phyloP scores from a whole-genome alignment of 75 land plant genomes.

The Picea sitchensis region DNA sequence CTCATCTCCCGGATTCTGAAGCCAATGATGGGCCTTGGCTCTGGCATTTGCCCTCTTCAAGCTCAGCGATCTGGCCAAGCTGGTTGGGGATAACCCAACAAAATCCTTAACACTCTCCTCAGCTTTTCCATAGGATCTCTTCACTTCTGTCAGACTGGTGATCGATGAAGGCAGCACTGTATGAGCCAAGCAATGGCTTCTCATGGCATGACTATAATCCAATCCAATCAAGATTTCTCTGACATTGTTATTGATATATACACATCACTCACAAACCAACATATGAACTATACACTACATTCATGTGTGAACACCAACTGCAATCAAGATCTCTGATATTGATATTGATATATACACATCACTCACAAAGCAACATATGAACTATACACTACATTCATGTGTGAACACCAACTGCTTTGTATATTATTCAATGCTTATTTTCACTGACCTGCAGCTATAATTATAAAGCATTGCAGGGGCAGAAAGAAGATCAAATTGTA shows the following conservation, averaged over 20 bases:
- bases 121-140: background rate
- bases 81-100: background rate
- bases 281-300: background rate
- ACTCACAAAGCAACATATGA: background rate
- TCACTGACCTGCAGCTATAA: background rate
- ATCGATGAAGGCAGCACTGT: background rate
- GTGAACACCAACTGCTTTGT: background rate
- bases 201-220: background rate
- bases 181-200: background rate
- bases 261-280: background rate
- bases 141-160: too few relatives aligned
- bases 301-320: too few relatives aligned
- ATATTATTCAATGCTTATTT: background rate
- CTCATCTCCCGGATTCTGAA: background rate
- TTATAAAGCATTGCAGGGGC: too few relatives aligned
- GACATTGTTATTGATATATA: background rate
- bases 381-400: background rate
- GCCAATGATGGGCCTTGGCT: background rate
- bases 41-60: conserved; percentile 5
- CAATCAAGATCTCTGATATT: too few relatives aligned
- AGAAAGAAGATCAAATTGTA: background rate
- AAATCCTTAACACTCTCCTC: background rate
- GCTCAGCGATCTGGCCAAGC: background rate
- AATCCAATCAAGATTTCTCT: background rate
- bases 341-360: background rate